Conservation (phyloP, 371 early-diverging fungal species). For the Entomophthora muscae region DNA sequence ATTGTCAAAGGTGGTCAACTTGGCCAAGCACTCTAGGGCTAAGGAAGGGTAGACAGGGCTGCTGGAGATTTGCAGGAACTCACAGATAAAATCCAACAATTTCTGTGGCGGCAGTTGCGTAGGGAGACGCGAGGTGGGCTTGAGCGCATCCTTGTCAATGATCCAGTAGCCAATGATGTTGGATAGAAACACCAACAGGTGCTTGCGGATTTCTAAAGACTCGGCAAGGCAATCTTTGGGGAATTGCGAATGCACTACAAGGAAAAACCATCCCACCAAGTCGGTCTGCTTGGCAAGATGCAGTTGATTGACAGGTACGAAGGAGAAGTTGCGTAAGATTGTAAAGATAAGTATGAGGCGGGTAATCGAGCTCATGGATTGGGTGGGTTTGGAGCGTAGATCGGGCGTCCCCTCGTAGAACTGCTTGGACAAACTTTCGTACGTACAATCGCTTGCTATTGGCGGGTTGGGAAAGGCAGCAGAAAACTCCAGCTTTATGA, state of each 20-base stretch:
- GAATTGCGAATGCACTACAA: neutral
- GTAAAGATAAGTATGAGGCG: neutral
- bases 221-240: neutral
- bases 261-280: neutral
- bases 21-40: neutral
- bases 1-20: neutral
- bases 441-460: neutral
- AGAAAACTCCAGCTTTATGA: neutral
- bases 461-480: neutral
- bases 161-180: neutral
- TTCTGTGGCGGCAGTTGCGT: neutral
- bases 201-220: neutral
- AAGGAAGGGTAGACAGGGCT: neutral
- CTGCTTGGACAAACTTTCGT: neutral
- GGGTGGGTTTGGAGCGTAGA: neutral
- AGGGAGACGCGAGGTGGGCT: neutral
- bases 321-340: neutral
- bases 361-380: neutral
- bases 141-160: neutral
- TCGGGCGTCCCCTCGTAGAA: neutral
- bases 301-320: neutral
- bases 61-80: neutral
- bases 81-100: neutral
- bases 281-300: neutral
- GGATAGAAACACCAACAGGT: neutral